These are phyloP conservation scores for Acanthamoeba divionensis DNA, from an alignment of 208 protist species.

Conservation along the genomic window DNA sequence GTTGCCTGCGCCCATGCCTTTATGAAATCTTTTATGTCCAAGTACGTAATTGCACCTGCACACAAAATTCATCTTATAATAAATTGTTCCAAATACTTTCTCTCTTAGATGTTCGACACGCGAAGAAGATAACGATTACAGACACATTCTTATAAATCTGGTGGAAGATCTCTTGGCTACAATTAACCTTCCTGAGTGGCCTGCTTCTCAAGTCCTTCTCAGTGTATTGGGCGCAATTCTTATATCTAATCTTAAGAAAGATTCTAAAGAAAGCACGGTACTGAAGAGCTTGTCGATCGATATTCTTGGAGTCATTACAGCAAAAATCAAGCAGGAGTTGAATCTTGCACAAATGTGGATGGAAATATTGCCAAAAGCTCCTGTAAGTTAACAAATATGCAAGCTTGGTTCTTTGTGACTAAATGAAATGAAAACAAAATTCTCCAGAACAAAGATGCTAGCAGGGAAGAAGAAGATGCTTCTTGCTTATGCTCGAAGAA, in stretches of 20 bases:
- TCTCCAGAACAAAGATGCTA: neutral
- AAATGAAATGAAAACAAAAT: neutral
- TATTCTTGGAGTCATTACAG: neutral
- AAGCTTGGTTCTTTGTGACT: neutral
- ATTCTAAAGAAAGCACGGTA: constrained; percentile 39
- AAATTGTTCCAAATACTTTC: neutral
- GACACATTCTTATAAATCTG: constrained; percentile 4
- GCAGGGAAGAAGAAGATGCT: constrained; percentile 5
- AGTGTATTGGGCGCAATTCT: constrained; percentile 24
- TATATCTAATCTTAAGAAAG: constrained; percentile 38
- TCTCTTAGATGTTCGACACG: constrained; percentile 20
- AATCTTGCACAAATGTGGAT: constrained; percentile 20
- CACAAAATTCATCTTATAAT: neutral
- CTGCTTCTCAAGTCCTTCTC: constrained; percentile 21
- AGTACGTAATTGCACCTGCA: neutral
- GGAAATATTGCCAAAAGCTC: neutral
- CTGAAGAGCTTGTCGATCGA: constrained; percentile 54
- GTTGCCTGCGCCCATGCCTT: constrained; percentile 35
- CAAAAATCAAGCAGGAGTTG: constrained; percentile 41
- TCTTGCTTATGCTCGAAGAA: neutral
- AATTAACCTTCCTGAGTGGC: constrained; percentile 40
- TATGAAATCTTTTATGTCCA: constrained; percentile 41
- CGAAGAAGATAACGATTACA: constrained; percentile 54
- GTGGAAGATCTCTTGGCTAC: constrained; percentile 32
- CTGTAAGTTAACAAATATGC: neutral